Base-by-base conservation (phyloP, 805 yeast species). In the Nakazawaea laoshanensis region DNA sequence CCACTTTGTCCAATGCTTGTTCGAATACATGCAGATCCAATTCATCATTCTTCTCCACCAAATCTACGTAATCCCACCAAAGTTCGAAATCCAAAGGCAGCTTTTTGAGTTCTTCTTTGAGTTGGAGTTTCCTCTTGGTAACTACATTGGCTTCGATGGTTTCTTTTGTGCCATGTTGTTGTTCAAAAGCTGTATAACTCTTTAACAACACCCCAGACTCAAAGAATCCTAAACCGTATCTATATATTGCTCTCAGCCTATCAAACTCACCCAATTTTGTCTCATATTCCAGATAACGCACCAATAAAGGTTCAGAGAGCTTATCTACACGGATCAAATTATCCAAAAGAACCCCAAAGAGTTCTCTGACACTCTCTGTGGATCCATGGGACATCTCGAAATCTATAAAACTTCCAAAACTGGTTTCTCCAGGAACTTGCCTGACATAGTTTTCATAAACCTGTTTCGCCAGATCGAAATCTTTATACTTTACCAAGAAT, bases 41-140 rank as follows among this genome's bases (percentile, higher is more conserved):
- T 9, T 46, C 42, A 13, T 61, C 45, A 4, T 48, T 47, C 16
- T 65, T 62, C 32, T 67, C 67, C 9, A 75, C 44, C 16, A 84
- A 48, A 9, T 68, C 61, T 2, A 85, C 38, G 45, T 77, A 77
- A 1, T 70, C 50, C 89, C 95, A 87, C 96, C 97, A 88, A 0
- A 75, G 57, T 45, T 82, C 92, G 51, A 74, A 77, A 54, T 84
- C 83, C 0, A 36, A 25, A 1, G 85, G 77, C 33, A 70, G 60
- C 8, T 47, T 43, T 10, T 47, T 38, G 10, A 83, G 43, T 14
- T 55, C 59, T 3, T 56, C 50, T 44, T 77, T 77, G 48, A 81
- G 84, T 33, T 59, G 60, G 5, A 61, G 51, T 39, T 64, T 67
- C 37, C 94, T 58, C 44, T 79, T 80, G 2, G 55, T 41, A 12